Percentiles rank a stretch among this genome's conserved stretches.
phyloP scores from a whole-genome alignment of 805 yeast genomes.

The Ascoidea rubescens region DNA sequence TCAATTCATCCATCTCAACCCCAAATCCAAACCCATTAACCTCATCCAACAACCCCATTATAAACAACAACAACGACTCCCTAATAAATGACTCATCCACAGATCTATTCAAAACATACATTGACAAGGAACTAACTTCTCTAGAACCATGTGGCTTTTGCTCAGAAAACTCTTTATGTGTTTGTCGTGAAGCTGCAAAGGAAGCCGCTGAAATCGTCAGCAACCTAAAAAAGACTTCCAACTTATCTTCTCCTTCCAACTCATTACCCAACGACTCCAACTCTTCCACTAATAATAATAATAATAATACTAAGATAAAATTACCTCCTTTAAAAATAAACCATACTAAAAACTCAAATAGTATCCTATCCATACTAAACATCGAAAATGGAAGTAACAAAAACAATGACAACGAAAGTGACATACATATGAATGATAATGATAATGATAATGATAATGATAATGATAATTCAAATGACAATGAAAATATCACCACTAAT shows the following conservation, averaged over 20 bases:
- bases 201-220: conserved; percentile 20
- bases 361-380: background rate
- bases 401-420: background rate
- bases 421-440: background rate
- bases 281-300: background rate
- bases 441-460: conserved; percentile 2
- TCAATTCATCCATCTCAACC: background rate
- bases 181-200: conserved; percentile 65
- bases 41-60: background rate
- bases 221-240: conserved; percentile 1
- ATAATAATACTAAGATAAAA: background rate
- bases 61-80: conserved; percentile 1
- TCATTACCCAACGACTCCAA: background rate
- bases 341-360: background rate
- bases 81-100: conserved; percentile 1
- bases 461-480: conserved; percentile 3
- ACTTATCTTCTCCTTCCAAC: background rate
- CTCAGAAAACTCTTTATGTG: conserved; percentile 82
- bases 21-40: background rate
- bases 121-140: conserved; percentile 1
- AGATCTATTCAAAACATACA: conserved; percentile 6
- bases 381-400: background rate
- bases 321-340: conserved; percentile 2
- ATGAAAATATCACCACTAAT: background rate
- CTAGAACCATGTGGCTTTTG: conserved; percentile 86